These are phyloP conservation scores for Chytriomyces sp. DNA, from an alignment of 192 early-diverging fungal species.

Conservation along the genomic window DNA sequence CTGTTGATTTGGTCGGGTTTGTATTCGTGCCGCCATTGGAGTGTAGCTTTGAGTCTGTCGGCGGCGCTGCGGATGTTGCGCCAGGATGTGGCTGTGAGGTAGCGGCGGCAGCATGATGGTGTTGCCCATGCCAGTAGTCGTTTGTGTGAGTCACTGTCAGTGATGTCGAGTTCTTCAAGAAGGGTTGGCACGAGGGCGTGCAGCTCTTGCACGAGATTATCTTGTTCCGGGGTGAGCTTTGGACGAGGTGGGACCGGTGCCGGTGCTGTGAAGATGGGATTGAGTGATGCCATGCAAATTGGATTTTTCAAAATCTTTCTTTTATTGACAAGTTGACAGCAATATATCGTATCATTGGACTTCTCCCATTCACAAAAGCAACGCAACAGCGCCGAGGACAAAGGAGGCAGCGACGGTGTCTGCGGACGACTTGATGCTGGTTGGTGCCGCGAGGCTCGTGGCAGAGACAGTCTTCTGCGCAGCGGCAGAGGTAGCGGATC, in stretches of 20 bases:
- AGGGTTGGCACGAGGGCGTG: neutral
- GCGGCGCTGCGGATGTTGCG: slow-evolving; percentile 54
- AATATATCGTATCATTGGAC: too few species aligned
- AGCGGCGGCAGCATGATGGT: slow-evolving; percentile 17
- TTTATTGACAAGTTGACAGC: too few species aligned
- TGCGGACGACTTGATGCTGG: too few species aligned
- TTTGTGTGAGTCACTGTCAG: too few species aligned
- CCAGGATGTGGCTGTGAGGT: slow-evolving; percentile 68
- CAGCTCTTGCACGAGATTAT: neutral
- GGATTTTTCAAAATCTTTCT: too few species aligned
- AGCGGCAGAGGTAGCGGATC: too few species aligned
- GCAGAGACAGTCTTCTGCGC: too few species aligned
- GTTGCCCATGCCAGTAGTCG: too few species aligned
- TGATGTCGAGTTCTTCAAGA: neutral
- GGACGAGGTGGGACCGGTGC: neutral
- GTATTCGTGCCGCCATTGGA: slow-evolving; percentile 76
- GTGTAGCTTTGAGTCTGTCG: slow-evolving; percentile 66
- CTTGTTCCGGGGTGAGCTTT: neutral
- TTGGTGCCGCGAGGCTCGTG: too few species aligned
- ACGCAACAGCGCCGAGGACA: too few species aligned
- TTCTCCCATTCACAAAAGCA: too few species aligned
- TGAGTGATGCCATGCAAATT: neutral
- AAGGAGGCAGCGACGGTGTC: too few species aligned
- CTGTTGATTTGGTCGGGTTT: slow-evolving; percentile 71
- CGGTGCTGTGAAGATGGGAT: neutral